Percentiles rank a stretch among this genome's conserved stretches.
These are phyloP conservation scores for Heliamphora exappendiculata DNA, from an alignment of 148 eudicot species.

Conservation along the genomic window DNA sequence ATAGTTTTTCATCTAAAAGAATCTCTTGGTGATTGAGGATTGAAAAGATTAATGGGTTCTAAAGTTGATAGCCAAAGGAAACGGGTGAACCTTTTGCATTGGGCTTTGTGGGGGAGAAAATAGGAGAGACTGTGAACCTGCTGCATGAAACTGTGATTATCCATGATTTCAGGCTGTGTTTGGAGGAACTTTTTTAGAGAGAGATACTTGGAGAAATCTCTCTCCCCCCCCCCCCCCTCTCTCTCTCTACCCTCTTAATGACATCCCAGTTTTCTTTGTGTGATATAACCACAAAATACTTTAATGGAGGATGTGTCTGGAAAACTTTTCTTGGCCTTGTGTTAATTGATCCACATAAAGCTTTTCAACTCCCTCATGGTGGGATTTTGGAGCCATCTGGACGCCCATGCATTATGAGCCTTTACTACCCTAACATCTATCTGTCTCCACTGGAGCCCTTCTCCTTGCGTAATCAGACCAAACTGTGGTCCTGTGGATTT, in stretches of 20 bases:
- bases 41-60: no score
- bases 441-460: no score
- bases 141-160: not conserved
- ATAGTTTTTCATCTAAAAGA: no score
- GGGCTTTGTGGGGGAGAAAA: not conserved
- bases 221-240: no score
- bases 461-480: not conserved
- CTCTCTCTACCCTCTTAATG: not conserved
- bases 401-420: conserved; percentile 8
- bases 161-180: not conserved
- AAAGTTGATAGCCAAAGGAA: no score
- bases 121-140: not conserved
- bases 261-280: not conserved
- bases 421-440: no score
- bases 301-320: not conserved
- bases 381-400: conserved; percentile 4
- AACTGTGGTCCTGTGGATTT: not conserved
- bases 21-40: no score
- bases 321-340: not conserved
- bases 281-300: not conserved
- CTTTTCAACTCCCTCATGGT: conserved; percentile 3
- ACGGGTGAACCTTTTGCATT: not conserved
- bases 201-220: not conserved
- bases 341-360: not conserved
- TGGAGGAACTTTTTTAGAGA: not conserved